phyloP scores from a whole-genome alignment of 2,329 filamentous ascomycete species.

The Fusarium poae region DNA sequence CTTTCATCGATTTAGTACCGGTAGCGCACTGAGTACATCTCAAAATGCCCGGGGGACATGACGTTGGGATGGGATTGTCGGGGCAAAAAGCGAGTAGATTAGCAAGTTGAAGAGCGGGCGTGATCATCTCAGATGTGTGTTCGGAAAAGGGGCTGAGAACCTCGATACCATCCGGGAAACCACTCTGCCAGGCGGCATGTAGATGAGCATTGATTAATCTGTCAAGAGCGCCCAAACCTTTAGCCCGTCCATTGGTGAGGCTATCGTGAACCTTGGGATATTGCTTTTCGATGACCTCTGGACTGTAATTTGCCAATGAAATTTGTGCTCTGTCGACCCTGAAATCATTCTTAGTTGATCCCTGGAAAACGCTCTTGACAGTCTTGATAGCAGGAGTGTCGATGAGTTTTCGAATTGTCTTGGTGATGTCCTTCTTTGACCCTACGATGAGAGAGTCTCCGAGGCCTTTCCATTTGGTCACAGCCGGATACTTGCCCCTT shows the following conservation, averaged over 20 bases:
- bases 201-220: constrained; percentile 86
- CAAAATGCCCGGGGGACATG: constrained; percentile 85
- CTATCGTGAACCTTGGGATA: constrained; percentile 77
- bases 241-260: constrained; percentile 67
- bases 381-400: constrained; percentile 64
- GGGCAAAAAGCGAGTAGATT: constrained; percentile 81
- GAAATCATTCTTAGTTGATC: constrained; percentile 71
- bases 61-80: constrained; percentile 76
- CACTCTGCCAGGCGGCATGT: constrained; percentile 85
- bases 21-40: constrained; percentile 79
- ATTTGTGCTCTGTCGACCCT: constrained; percentile 73
- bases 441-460: constrained; percentile 81
- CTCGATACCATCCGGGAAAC: constrained; percentile 80
- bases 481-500: constrained; percentile 77
- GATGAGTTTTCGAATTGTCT: constrained; percentile 72
- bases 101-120: constrained; percentile 78
- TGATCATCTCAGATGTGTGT: constrained; percentile 79
- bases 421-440: constrained; percentile 71
- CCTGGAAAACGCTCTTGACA: constrained; percentile 73
- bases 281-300: constrained; percentile 69
- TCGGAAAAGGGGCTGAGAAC: constrained; percentile 84
- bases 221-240: constrained; percentile 75
- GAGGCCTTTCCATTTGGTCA: constrained; percentile 81
- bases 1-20: constrained; percentile 71
- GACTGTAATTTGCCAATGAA: constrained; percentile 83